Percentiles rank a stretch among this genome's conserved stretches.
These are phyloP conservation scores for Haberlea rhodopensis DNA, from an alignment of 257 asterid species.

Conservation along the genomic window DNA sequence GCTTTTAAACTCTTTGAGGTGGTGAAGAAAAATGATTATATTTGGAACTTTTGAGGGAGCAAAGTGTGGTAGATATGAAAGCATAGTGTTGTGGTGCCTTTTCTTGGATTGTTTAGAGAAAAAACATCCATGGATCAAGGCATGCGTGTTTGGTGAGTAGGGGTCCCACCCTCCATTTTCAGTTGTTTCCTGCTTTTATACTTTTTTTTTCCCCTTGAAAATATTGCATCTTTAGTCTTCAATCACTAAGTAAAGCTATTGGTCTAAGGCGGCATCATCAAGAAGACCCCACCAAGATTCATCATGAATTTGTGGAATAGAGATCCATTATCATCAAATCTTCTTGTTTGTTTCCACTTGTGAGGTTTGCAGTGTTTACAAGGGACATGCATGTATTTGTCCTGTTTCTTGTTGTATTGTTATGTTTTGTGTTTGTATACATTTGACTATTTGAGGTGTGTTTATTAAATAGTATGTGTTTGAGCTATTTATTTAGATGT, in stretches of 20 bases:
- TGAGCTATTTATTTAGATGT: too few species aligned
- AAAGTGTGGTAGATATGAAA: slow-evolving; percentile 7
- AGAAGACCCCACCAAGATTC: background rate
- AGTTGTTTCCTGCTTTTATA: slow-evolving; percentile 35
- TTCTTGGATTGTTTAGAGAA: slow-evolving; percentile 35
- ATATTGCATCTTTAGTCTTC: slow-evolving; percentile 29
- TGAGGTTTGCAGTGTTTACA: slow-evolving; percentile 14
- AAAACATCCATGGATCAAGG: slow-evolving; percentile 51
- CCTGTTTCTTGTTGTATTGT: background rate
- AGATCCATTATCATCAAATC: slow-evolving; percentile 39
- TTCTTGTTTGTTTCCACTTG: slow-evolving; percentile 37
- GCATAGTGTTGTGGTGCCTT: slow-evolving; percentile 41
- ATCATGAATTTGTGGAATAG: slow-evolving; percentile 33
- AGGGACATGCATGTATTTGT: background rate
- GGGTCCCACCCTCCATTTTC: slow-evolving; percentile 57
- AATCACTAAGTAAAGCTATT: slow-evolving; percentile 27
- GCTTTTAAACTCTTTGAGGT: slow-evolving; percentile 23
- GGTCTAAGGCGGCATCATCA: slow-evolving; percentile 11
- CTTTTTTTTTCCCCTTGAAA: slow-evolving; percentile 24
- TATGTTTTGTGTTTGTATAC: background rate
- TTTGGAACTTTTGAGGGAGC: slow-evolving; percentile 32
- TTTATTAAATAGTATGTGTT: background rate
- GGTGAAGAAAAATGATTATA: slow-evolving; percentile 39
- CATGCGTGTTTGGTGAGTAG: slow-evolving; percentile 63
- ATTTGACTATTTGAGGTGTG: background rate